These are phyloP conservation scores for Botrytis cinerea DNA, from an alignment of 2,329 filamentous ascomycete genomes.

Conservation along the genomic window DNA sequence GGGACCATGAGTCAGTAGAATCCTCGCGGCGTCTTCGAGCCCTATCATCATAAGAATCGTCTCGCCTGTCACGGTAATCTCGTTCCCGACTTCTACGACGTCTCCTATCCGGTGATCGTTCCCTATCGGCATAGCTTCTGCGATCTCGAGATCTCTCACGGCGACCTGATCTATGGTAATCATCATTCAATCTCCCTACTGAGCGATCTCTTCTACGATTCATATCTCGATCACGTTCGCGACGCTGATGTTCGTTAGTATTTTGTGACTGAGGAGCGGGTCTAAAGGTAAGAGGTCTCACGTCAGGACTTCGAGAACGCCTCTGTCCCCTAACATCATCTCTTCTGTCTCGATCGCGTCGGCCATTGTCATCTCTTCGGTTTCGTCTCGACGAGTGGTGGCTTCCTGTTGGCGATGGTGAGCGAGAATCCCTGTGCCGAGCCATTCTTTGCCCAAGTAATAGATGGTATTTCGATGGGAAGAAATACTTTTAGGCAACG, in stretches of 20 bases:
- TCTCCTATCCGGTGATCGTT: conserved; percentile 59
- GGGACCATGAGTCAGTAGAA: conserved; percentile 69
- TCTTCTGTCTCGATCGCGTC: conserved; percentile 51
- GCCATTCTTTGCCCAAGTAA: conserved; percentile 52
- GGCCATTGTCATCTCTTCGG: conserved; percentile 52
- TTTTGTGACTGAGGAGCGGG: conserved; percentile 26
- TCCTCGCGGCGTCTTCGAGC: conserved; percentile 64
- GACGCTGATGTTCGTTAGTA: conserved; percentile 50
- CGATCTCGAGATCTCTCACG: conserved; percentile 67
- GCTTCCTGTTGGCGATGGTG: conserved; percentile 93
- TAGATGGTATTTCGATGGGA: conserved; percentile 34
- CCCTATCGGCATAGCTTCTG: conserved; percentile 56
- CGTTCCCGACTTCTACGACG: conserved; percentile 67
- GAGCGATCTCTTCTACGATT: conserved; percentile 72
- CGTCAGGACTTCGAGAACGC: conserved; percentile 63
- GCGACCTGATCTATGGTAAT: conserved; percentile 60
- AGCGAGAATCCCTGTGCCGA: conserved; percentile 68
- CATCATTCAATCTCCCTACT: conserved; percentile 65
- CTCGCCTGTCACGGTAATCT: conserved; percentile 69
- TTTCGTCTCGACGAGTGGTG: conserved; percentile 65
- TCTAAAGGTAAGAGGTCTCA: conserved; percentile 47
- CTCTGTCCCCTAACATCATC: conserved; percentile 53
- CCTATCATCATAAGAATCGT: conserved; percentile 67
- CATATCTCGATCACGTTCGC: conserved; percentile 59
- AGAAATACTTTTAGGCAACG: conserved; percentile 49